Conservation (phyloP, 1,284 basidiomycete genomes). For the Heterobasidion parviporum region DNA sequence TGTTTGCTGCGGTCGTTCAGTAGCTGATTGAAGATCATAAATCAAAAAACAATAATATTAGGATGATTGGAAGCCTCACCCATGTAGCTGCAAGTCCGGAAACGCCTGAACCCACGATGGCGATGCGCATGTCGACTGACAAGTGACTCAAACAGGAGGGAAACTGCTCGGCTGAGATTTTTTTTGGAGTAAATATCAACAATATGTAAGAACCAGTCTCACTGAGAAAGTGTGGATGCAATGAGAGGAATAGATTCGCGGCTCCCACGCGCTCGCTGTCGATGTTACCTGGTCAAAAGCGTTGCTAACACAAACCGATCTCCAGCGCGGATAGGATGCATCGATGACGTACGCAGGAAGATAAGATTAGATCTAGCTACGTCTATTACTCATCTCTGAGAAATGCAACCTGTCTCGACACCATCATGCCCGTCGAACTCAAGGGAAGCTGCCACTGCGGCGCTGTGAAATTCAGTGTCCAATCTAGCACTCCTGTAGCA, state of each 20-base stretch:
- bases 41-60: not conserved
- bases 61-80: slow-evolving; percentile 30
- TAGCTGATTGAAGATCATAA: slow-evolving; percentile 26
- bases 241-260: too few species aligned
- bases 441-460: slow-evolving; percentile 58
- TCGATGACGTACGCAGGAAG: not conserved
- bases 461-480: slow-evolving; percentile 40
- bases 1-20: slow-evolving; percentile 76
- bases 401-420: not conserved
- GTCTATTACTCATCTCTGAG: too few species aligned
- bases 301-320: too few species aligned
- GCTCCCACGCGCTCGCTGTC: too few species aligned
- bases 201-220: too few species aligned
- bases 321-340: too few species aligned
- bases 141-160: not conserved
- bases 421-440: slow-evolving; percentile 41
- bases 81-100: slow-evolving; percentile 74
- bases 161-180: too few species aligned
- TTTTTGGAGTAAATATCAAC: too few species aligned
- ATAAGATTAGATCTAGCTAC: not conserved
- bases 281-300: too few species aligned
- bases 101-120: slow-evolving; percentile 74
- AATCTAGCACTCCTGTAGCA: slow-evolving; percentile 48
- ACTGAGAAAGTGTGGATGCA: too few species aligned
- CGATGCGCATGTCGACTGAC: slow-evolving; percentile 50